Percentiles rank a stretch among this genome's conserved stretches.
These are phyloP conservation scores for Pyricularia grisea DNA, from an alignment of 2,329 filamentous ascomycete genomes.

Conservation along the genomic window DNA sequence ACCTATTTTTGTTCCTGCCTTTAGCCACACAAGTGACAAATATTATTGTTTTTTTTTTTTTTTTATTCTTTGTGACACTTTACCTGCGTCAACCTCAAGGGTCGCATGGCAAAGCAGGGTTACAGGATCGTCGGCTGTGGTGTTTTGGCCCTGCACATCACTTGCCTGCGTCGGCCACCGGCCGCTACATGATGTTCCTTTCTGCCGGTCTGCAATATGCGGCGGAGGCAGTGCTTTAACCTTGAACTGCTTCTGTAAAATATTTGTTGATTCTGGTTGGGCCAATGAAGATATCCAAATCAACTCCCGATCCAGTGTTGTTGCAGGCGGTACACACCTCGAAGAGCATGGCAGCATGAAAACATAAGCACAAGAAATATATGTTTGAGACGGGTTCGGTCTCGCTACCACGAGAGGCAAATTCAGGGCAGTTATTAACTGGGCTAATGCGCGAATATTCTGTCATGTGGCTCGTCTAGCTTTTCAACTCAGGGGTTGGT, in stretches of 20 bases:
- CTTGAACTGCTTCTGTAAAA: not conserved
- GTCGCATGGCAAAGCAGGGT: too few relatives aligned
- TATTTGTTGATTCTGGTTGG: not conserved
- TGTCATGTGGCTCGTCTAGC: not conserved
- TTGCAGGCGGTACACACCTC: not conserved
- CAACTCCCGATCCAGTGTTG: not conserved
- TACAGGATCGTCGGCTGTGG: too few relatives aligned
- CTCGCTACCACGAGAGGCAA: not conserved
- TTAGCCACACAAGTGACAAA: too few relatives aligned
- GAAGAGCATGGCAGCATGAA: not conserved
- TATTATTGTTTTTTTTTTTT: too few relatives aligned
- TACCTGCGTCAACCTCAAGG: too few relatives aligned
- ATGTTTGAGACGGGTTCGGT: not conserved
- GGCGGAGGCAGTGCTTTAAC: not conserved
- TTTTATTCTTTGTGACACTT: too few relatives aligned
- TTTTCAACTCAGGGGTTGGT: not conserved
- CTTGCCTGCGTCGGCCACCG: too few relatives aligned
- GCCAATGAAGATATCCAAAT: not conserved
- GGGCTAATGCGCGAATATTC: not conserved
- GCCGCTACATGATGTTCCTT: too few relatives aligned
- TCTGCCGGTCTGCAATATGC: not conserved
- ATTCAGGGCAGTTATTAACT: not conserved
- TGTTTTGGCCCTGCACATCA: too few relatives aligned
- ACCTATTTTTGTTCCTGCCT: too few relatives aligned
- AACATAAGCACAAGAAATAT: not conserved